Conservation (phyloP, 805 yeast genomes). For the Lachancea sp. region DNA sequence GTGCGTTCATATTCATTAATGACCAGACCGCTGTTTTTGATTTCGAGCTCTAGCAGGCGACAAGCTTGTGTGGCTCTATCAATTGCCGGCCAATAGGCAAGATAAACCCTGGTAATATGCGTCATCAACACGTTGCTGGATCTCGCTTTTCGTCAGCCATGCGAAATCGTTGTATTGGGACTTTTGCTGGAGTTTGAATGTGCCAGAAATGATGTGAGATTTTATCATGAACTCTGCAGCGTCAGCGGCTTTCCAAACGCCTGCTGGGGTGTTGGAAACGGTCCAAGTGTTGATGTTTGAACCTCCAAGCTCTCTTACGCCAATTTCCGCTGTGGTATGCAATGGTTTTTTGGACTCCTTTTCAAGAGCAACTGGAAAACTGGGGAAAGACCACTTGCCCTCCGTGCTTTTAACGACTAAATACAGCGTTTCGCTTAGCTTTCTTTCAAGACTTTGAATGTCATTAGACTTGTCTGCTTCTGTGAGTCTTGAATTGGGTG, state of each 20-base stretch:
- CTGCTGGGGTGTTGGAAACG: constrained; percentile 86
- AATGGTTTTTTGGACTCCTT: constrained; percentile 44
- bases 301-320: constrained; percentile 69
- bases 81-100: constrained; percentile 33
- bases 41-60: neutral
- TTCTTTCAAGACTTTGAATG: constrained; percentile 65
- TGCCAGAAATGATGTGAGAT: constrained; percentile 84
- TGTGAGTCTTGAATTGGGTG: constrained; percentile 65
- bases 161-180: constrained; percentile 45
- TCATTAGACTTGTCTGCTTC: constrained; percentile 67
- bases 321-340: constrained; percentile 68
- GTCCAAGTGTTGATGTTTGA: constrained; percentile 74
- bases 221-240: constrained; percentile 63
- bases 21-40: neutral
- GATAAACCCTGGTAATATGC: constrained; percentile 52
- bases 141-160: constrained; percentile 84
- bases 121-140: constrained; percentile 44
- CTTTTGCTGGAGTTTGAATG: constrained; percentile 44
- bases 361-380: constrained; percentile 39
- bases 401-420: constrained; percentile 49
- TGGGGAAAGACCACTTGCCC: constrained; percentile 72
- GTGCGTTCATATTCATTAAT: too few relatives aligned
- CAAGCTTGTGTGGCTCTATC: neutral
- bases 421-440: constrained; percentile 72
- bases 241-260: constrained; percentile 43